Percentiles rank a stretch among this genome's conserved stretches.
These are phyloP conservation scores for Bolboschoenus planiculmis DNA, from an alignment of 176 grass and related monocot species.

Conservation along the genomic window DNA sequence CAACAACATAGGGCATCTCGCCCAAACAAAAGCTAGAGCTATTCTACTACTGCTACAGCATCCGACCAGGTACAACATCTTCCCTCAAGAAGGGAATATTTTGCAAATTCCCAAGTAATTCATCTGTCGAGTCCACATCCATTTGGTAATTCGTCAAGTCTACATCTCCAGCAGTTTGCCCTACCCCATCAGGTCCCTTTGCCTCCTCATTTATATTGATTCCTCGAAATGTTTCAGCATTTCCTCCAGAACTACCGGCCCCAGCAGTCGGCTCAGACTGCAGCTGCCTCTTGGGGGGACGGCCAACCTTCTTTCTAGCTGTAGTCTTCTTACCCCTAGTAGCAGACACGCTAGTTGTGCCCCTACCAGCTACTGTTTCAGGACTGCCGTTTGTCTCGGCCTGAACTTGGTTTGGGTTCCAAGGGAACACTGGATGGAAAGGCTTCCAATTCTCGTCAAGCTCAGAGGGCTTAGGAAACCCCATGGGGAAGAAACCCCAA, in stretches of 20 bases:
- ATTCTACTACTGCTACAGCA: slow-evolving; percentile 36
- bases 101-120: slow-evolving; percentile 82
- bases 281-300: slow-evolving; percentile 28
- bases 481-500: slow-evolving; percentile 89
- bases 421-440: slow-evolving; percentile 50
- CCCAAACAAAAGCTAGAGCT: slow-evolving; percentile 13
- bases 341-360: slow-evolving; percentile 20
- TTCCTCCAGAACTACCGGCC: slow-evolving; percentile 12
- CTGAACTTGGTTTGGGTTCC: slow-evolving; percentile 34
- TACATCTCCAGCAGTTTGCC: slow-evolving; percentile 24
- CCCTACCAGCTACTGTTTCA: not conserved
- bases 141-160: slow-evolving; percentile 69
- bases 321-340: slow-evolving; percentile 73
- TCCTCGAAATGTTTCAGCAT: slow-evolving; percentile 25
- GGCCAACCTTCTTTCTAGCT: slow-evolving; percentile 70
- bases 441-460: slow-evolving; percentile 71
- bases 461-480: slow-evolving; percentile 58
- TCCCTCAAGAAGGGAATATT: slow-evolving; percentile 93
- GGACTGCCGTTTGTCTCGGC: not conserved
- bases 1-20: slow-evolving; percentile 33
- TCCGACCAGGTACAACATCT: slow-evolving; percentile 43
- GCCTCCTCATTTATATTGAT: slow-evolving; percentile 92
- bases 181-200: slow-evolving; percentile 40
- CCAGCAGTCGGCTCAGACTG: slow-evolving; percentile 3
- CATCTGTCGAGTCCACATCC: slow-evolving; percentile 74